Percentiles rank a stretch among this genome's conserved stretches.
phyloP scores from a whole-genome alignment of 352 stramenopile species.

The Globisporangium alternatum region DNA sequence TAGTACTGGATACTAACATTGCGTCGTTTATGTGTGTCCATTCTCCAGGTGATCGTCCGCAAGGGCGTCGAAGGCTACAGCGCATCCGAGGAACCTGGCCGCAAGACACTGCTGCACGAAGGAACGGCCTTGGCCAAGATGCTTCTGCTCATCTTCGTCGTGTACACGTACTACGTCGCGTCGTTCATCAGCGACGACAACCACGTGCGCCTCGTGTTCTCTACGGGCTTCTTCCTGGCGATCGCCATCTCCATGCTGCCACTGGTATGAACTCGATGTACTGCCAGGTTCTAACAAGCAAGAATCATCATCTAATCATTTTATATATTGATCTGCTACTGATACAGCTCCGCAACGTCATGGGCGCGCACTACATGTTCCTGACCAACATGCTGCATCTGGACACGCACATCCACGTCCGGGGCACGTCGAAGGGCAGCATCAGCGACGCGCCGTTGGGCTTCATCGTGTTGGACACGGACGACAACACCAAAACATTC shows the following conservation, averaged over 20 bases:
- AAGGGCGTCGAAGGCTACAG: slow-evolving; percentile 61
- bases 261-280: slow-evolving; percentile 29
- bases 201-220: slow-evolving; percentile 50
- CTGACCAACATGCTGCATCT: slow-evolving; percentile 68
- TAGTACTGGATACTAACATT: neutral
- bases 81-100: slow-evolving; percentile 51
- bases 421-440: slow-evolving; percentile 37
- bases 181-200: slow-evolving; percentile 51
- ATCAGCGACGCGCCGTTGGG: slow-evolving; percentile 60
- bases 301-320: neutral
- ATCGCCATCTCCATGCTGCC: slow-evolving; percentile 54
- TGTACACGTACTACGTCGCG: slow-evolving; percentile 75
- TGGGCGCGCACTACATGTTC: slow-evolving; percentile 79
- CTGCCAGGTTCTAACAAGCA: neutral
- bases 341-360: slow-evolving; percentile 56
- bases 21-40: neutral
- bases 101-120: slow-evolving; percentile 66
- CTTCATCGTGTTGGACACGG: slow-evolving; percentile 61
- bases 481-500: slow-evolving; percentile 57
- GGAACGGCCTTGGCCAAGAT: slow-evolving; percentile 66
- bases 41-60: slow-evolving; percentile 45
- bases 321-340: neutral
- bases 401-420: slow-evolving; percentile 43
- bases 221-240: slow-evolving; percentile 66
- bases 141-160: slow-evolving; percentile 60